phyloP scores from a whole-genome alignment of 2,329 filamentous ascomycete genomes.

The Leptosphaerulina australis region DNA sequence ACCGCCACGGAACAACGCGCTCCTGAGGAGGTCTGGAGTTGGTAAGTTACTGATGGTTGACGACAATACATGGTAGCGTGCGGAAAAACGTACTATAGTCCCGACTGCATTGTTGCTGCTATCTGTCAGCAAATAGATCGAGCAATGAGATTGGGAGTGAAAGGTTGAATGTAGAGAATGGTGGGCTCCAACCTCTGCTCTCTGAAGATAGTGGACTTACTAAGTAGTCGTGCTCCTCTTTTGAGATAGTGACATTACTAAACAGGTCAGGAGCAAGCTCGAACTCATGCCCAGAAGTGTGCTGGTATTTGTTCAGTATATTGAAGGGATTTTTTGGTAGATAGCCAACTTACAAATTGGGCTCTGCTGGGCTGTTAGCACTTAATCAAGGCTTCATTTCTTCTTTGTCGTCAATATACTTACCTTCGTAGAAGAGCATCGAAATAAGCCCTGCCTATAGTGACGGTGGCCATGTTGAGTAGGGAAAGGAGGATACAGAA shows the following conservation, averaged over 20 bases:
- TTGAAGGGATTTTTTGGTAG: not conserved
- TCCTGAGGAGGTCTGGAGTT: conserved; percentile 51
- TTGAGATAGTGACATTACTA: conserved; percentile 61
- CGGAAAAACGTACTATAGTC: conserved; percentile 60
- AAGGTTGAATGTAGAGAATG: not conserved
- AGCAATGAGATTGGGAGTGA: not conserved
- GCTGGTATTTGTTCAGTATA: conserved; percentile 38
- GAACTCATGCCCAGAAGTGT: conserved; percentile 49
- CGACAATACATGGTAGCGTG: not conserved
- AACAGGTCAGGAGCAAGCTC: conserved; percentile 45
- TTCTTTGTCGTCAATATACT: conserved; percentile 31
- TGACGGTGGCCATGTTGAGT: conserved; percentile 55
- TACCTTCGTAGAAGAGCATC: conserved; percentile 67
- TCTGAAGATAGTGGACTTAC: conserved; percentile 47
- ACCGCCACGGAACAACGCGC: conserved; percentile 58
- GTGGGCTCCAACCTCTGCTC: not conserved
- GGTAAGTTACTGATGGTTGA: conserved; percentile 3
- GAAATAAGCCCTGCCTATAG: conserved; percentile 66
- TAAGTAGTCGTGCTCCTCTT: conserved; percentile 66
- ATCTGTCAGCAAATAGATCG: not conserved
- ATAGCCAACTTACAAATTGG: conserved; percentile 55
- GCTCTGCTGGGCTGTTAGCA: conserved; percentile 50
- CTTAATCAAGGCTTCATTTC: not conserved
- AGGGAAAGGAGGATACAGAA: conserved; percentile 17
- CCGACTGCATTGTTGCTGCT: conserved; percentile 50